A percentile compares a stretch with the other conserved stretches of the same genome.
phyloP scores from a whole-genome alignment of 495 filamentous ascomycete species.

The Chaetomium tenue region DNA sequence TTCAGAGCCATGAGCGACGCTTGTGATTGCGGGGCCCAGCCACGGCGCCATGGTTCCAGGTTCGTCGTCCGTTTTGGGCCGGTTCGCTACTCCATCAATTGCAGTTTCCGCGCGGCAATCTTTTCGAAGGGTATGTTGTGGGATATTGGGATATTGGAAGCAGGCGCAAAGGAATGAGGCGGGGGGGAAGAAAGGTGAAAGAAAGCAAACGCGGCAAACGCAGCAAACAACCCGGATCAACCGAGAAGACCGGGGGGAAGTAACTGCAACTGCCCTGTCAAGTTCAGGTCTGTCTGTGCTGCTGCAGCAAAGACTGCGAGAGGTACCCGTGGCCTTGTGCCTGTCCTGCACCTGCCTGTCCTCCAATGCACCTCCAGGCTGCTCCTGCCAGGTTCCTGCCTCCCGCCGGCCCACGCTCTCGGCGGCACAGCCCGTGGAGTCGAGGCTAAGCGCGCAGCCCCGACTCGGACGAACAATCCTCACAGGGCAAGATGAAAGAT shows the following conservation, averaged over 20 bases:
- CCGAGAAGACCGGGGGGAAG: conserved; percentile 5
- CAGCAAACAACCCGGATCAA: neutral
- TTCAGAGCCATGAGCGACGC: conserved; percentile 11
- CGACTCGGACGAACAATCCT: neutral
- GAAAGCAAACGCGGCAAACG: neutral
- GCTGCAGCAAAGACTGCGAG: no score
- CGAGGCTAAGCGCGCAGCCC: neutral
- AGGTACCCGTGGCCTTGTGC: neutral
- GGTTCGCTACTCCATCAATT: neutral
- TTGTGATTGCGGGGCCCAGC: conserved; percentile 17
- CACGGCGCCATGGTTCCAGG: conserved; percentile 22
- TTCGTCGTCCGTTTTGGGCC: neutral
- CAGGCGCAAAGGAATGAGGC: neutral
- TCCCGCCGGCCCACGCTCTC: neutral
- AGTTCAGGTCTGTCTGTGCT: no score
- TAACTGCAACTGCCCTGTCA: neutral
- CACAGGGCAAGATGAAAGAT: conserved; percentile 1
- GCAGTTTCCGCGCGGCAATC: neutral
- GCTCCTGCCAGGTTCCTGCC: neutral
- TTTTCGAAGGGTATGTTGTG: no score
- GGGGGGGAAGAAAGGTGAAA: neutral
- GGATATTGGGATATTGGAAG: neutral
- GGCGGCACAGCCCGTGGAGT: conserved; percentile 10
- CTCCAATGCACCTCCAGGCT: neutral
- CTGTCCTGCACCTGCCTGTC: neutral